phyloP scores from a whole-genome alignment of 2,329 filamentous ascomycete species.

The Venturia effusa region DNA sequence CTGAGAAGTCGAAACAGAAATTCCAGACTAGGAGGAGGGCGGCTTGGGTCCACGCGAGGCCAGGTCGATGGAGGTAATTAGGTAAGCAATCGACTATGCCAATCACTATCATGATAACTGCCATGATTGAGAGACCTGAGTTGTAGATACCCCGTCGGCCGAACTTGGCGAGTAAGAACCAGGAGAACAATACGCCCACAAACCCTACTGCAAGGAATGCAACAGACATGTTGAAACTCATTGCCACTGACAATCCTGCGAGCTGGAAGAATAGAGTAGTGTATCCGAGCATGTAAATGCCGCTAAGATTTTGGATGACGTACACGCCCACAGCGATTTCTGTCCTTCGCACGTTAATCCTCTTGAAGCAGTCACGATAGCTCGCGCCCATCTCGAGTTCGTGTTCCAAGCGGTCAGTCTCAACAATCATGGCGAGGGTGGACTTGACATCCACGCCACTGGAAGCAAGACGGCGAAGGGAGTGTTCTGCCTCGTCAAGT shows the following conservation, averaged over 20 bases:
- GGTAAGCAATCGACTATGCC: conserved; percentile 31
- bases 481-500: conserved; percentile 53
- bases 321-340: conserved; percentile 52
- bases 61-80: not conserved
- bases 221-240: conserved; percentile 36
- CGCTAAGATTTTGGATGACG: conserved; percentile 38
- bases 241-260: conserved; percentile 32
- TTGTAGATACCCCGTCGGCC: conserved; percentile 69
- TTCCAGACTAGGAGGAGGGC: conserved; percentile 53
- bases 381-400: conserved; percentile 62
- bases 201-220: conserved; percentile 59
- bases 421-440: conserved; percentile 78
- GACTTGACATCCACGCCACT: conserved; percentile 61
- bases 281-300: conserved; percentile 37
- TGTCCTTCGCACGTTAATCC: conserved; percentile 66
- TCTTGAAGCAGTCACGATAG: conserved; percentile 77
- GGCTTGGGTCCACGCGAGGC: conserved; percentile 46
- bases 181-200: conserved; percentile 70
- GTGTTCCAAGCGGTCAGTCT: conserved; percentile 73
- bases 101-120: conserved; percentile 65
- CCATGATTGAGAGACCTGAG: conserved; percentile 49
- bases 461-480: conserved; percentile 56
- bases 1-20: conserved; percentile 72
- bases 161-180: conserved; percentile 65
- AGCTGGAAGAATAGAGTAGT: conserved; percentile 39